Percentiles rank a stretch among this genome's conserved stretches.
Evolutionary conservation across 768 basidiomycete species (phyloP).

Genomic region (Phanerodontia chrysosporium): DNA sequence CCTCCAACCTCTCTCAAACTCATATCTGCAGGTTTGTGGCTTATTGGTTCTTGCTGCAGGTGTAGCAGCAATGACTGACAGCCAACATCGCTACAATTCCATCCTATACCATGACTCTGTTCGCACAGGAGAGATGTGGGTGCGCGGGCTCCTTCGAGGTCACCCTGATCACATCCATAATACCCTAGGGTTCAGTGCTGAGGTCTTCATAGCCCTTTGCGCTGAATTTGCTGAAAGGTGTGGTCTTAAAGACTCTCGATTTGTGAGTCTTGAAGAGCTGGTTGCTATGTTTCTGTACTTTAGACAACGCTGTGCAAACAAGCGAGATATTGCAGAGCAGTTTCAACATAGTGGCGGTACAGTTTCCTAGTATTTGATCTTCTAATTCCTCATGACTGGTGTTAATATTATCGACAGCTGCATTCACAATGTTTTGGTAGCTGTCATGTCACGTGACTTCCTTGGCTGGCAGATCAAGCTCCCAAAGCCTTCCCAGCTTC

Average conservation of each 20-base stretch:
- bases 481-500: conserved; percentile 9
- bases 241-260: conserved; percentile 4
- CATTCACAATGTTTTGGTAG: neutral
- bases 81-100: neutral
- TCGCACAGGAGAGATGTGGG: conserved; percentile 8
- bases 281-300: conserved; percentile 25
- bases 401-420: neutral
- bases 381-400: conserved; percentile 23
- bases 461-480: neutral
- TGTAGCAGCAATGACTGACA: neutral
- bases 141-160: conserved; percentile 5
- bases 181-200: conserved; percentile 2
- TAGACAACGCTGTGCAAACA: conserved; percentile 19
- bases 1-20: no score
- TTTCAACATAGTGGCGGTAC: conserved; percentile 24
- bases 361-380: conserved; percentile 19
- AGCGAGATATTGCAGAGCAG: conserved; percentile 21
- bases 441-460: neutral
- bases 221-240: neutral
- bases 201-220: conserved; percentile 8
- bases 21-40: no score
- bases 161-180: conserved; percentile 5
- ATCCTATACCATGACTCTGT: conserved; percentile 7
- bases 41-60: no score
- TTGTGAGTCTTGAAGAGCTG: conserved; percentile 9